Percentiles rank a stretch among this genome's conserved stretches.
phyloP scores from a whole-genome alignment of 2,329 filamentous ascomycete species.

The Fusarium tuaranense region DNA sequence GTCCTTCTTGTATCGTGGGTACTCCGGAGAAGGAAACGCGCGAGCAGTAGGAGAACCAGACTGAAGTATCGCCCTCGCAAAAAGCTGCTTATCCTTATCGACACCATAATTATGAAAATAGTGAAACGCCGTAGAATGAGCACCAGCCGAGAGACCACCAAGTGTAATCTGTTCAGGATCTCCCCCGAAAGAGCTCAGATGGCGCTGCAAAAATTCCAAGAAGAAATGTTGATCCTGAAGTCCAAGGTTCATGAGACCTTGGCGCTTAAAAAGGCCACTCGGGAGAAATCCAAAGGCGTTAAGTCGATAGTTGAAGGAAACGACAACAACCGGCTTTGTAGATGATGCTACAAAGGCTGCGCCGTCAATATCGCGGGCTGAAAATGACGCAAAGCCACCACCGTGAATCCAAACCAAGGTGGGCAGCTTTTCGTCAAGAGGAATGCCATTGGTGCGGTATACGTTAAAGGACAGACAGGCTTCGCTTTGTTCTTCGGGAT shows the following conservation, averaged over 20 bases:
- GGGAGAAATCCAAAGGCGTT: conserved; percentile 9
- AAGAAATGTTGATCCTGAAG: conserved; percentile 7
- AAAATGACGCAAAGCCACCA: conserved; percentile 14
- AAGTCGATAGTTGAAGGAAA: conserved; percentile 15
- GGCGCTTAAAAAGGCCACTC: not conserved
- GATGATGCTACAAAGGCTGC: conserved; percentile 11
- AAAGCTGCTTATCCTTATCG: not conserved
- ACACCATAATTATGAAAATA: conserved; percentile 14
- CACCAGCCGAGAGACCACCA: conserved; percentile 6
- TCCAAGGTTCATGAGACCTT: not conserved
- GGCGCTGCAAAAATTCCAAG: not conserved
- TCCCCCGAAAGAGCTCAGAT: not conserved
- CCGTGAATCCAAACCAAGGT: conserved; percentile 14
- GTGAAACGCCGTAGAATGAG: conserved; percentile 10
- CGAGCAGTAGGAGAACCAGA: conserved; percentile 16
- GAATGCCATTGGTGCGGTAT: not conserved
- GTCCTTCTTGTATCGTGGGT: conserved; percentile 7
- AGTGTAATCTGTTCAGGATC: conserved; percentile 5
- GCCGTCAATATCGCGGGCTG: conserved; percentile 1
- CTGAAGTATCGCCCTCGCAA: not conserved
- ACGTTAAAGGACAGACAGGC: conserved; percentile 15
- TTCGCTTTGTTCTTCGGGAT: conserved; percentile 4
- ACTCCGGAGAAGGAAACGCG: not conserved
- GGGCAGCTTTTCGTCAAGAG: not conserved
- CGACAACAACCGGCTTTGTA: not conserved